These are phyloP conservation scores for Taphrina communis DNA, from an alignment of 1,139 yeast species.

Conservation along the genomic window DNA sequence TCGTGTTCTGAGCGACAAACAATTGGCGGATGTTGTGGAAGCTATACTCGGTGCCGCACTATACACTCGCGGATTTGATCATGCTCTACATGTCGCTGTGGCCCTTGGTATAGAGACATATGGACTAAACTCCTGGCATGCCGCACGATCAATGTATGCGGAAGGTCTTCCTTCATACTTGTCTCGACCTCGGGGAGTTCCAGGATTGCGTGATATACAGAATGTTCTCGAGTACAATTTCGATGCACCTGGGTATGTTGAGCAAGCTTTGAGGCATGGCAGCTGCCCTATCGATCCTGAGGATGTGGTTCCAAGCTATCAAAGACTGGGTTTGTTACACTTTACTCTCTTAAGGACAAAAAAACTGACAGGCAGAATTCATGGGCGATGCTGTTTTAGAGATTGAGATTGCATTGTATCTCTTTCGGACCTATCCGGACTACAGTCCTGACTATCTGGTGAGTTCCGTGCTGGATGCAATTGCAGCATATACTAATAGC, in stretches of 20 bases:
- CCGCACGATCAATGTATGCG: slow-evolving; percentile 7
- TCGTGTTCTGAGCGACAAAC: slow-evolving; percentile 39
- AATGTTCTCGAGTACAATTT: slow-evolving; percentile 38
- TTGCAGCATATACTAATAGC: not conserved
- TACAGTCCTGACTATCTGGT: slow-evolving; percentile 17
- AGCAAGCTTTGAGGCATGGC: slow-evolving; percentile 43
- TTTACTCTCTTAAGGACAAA: slow-evolving; percentile 1
- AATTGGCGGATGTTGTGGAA: slow-evolving; percentile 43
- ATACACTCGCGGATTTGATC: slow-evolving; percentile 38
- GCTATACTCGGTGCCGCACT: slow-evolving; percentile 42
- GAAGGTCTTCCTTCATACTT: slow-evolving; percentile 5
- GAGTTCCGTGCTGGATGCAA: not conserved
- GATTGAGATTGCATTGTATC: slow-evolving; percentile 22
- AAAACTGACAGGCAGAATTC: slow-evolving; percentile 40
- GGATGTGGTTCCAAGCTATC: slow-evolving; percentile 33
- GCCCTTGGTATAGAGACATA: slow-evolving; percentile 38
- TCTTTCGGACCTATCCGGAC: slow-evolving; percentile 15
- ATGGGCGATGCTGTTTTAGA: slow-evolving; percentile 44
- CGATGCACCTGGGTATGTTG: slow-evolving; percentile 22
- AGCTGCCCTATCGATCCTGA: slow-evolving; percentile 27
- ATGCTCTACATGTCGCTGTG: slow-evolving; percentile 36
- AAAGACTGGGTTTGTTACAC: slow-evolving; percentile 21
- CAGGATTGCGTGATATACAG: slow-evolving; percentile 19
- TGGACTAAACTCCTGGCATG: slow-evolving; percentile 32
- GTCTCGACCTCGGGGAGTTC: slow-evolving; percentile 1